Evolutionary conservation across 2,329 filamentous ascomycete genomes (phyloP).

Genomic region (Orbilia blumenaviensis): DNA sequence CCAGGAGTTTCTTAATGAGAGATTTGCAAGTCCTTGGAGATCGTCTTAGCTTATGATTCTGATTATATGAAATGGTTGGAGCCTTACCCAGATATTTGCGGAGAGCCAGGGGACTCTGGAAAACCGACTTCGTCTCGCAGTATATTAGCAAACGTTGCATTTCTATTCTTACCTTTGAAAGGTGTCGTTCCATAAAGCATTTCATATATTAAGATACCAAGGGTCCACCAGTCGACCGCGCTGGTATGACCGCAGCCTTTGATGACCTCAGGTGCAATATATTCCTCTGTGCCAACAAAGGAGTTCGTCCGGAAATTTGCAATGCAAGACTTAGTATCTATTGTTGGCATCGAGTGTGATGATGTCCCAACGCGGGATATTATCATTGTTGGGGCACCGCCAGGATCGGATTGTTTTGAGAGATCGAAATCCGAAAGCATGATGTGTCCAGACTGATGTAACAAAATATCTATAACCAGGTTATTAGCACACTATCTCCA

Average conservation of each 20-base stretch:
- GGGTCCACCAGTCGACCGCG: slow-evolving; percentile 98
- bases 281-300: slow-evolving; percentile 98
- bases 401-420: slow-evolving; percentile 95
- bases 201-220: slow-evolving; percentile 96
- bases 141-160: slow-evolving; percentile 97
- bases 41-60: slow-evolving; percentile 13
- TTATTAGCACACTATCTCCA: slow-evolving; percentile 59
- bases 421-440: slow-evolving; percentile 99
- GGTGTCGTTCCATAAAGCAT: slow-evolving; percentile 99
- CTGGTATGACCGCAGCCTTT: slow-evolving; percentile 98
- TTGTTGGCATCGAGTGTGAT: slow-evolving; percentile 87
- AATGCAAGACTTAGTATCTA: slow-evolving; percentile 98
- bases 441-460: slow-evolving; percentile 99
- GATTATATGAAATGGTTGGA: not conserved
- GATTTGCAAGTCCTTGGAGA: slow-evolving; percentile 89
- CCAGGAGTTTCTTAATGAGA: slow-evolving; percentile 91
- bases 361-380: slow-evolving; percentile 83
- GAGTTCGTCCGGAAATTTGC: slow-evolving; percentile 98
- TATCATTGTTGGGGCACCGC: slow-evolving; percentile 98
- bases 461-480: slow-evolving; percentile 78
- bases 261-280: slow-evolving; percentile 98
- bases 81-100: slow-evolving; percentile 88
- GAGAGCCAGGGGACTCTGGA: slow-evolving; percentile 83
- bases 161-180: slow-evolving; percentile 99
- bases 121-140: slow-evolving; percentile 94